Conservation (phyloP, 2,329 filamentous ascomycete genomes). For the Colletotrichum sp. region DNA sequence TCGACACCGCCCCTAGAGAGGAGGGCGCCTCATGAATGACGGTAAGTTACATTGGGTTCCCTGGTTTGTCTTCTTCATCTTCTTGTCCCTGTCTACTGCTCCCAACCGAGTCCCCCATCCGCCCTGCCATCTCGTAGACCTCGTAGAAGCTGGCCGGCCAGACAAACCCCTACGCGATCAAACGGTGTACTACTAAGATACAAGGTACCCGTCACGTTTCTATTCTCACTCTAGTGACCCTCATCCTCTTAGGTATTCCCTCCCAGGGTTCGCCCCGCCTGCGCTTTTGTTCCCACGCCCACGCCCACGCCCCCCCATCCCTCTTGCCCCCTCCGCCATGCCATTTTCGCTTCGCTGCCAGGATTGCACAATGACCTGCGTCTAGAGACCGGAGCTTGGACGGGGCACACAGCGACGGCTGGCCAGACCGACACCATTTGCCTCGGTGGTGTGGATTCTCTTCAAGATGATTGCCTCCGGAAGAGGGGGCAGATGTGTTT, state of each 20-base stretch:
- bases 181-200: background rate
- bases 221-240: background rate
- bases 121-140: background rate
- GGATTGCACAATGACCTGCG: background rate
- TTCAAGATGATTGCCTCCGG: background rate
- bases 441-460: background rate
- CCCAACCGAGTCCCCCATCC: background rate
- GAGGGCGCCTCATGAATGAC: background rate
- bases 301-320: background rate
- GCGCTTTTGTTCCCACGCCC: background rate
- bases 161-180: background rate
- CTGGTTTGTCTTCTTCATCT: background rate
- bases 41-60: background rate
- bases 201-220: background rate
- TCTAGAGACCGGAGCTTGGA: background rate
- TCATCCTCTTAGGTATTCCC: too few species aligned
- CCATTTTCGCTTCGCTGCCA: background rate
- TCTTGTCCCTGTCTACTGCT: background rate
- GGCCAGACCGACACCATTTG: background rate
- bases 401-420: background rate
- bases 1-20: background rate
- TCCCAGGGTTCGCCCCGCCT: background rate
- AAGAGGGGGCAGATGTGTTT: background rate
- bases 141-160: background rate
- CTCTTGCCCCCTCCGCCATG: background rate